These are phyloP conservation scores for Melampsora americana DNA, from an alignment of 1,284 basidiomycete genomes.

Conservation along the genomic window DNA sequence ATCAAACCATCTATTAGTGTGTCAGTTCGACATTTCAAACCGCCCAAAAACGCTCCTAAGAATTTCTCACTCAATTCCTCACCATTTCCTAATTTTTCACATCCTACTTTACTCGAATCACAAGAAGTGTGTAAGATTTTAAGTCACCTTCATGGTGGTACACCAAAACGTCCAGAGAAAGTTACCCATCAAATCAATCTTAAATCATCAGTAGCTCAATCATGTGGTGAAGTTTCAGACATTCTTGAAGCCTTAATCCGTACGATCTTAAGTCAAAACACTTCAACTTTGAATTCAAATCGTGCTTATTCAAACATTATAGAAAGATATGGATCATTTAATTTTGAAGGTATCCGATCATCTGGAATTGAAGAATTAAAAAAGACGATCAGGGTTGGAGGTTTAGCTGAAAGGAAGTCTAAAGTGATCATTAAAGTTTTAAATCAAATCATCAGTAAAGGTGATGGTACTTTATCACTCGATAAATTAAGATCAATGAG, in stretches of 20 bases:
- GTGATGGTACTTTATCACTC: conserved; percentile 48
- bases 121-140: conserved; percentile 50
- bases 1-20: too few relatives aligned
- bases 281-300: conserved; percentile 64
- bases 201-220: conserved; percentile 46
- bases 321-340: conserved; percentile 62
- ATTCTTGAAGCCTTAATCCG: conserved; percentile 70
- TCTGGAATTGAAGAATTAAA: conserved; percentile 61
- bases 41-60: too few relatives aligned
- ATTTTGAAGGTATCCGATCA: conserved; percentile 63
- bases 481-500: conserved; percentile 53
- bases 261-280: conserved; percentile 73
- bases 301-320: conserved; percentile 65
- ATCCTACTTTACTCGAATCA: conserved; percentile 49
- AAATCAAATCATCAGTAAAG: conserved; percentile 45
- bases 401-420: conserved; percentile 70
- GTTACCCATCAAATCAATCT: conserved; percentile 45
- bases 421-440: conserved; percentile 59
- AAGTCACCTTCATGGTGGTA: conserved; percentile 48
- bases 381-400: conserved; percentile 66
- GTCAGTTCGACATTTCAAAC: too few relatives aligned
- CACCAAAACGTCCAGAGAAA: conserved; percentile 28
- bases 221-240: conserved; percentile 54
- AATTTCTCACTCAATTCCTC: too few relatives aligned
- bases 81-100: too few relatives aligned